Evolutionary conservation across 2,329 filamentous ascomycete genomes (phyloP), one percentile per base, ranked within the genome.

Genomic region (Cephalotrichum gorgonifer): DNA sequence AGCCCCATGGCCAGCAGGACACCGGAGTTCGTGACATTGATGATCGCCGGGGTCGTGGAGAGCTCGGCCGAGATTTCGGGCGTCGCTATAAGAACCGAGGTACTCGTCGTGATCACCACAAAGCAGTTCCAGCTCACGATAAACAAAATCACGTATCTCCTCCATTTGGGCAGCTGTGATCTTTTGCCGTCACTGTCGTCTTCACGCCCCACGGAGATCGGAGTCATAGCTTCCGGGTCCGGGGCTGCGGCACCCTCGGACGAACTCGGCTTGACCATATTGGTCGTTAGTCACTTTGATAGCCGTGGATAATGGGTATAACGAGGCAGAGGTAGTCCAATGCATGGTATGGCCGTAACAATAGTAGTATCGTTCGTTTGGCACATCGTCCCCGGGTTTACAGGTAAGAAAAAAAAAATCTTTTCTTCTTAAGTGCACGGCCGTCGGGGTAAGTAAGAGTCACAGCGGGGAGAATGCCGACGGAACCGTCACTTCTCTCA

Each of bases 1-100:
- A 87, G 50, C 0, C 83, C 85, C 85, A 89, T 90, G 56, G 83
- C 81, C 4, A 83, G 63, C 69, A 88, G 75, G 56, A 87, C 88
- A n/a, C 84, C 64, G 0, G 86, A 85, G 64, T 90, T 91, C 58
- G 77, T 83, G 42, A 85, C 64, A 59, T 87, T 86, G 60, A 90
- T 81, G 50, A 88, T 75, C 9, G 76, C 76, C 5, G 81, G 83
- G 0, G 77, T 84, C 0, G 83, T 87, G 35, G 69, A 54, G 60
- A 78, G 88, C 7, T 78, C 80, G 4, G 60, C 62, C 2, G 85
- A 84, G 5, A 91, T 81, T 62, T 91, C 86, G 2, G 86, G 85
- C 1, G 85, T 78, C 2, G 85, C 86, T 1, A 85, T 75, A 12
- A 91, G 65, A 8, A 90, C 79, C 1, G 83, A 82, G 0, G 86